These are phyloP conservation scores for Eucalyptus virginea DNA, from an alignment of 345 rosid genomes.

Conservation along the genomic window DNA sequence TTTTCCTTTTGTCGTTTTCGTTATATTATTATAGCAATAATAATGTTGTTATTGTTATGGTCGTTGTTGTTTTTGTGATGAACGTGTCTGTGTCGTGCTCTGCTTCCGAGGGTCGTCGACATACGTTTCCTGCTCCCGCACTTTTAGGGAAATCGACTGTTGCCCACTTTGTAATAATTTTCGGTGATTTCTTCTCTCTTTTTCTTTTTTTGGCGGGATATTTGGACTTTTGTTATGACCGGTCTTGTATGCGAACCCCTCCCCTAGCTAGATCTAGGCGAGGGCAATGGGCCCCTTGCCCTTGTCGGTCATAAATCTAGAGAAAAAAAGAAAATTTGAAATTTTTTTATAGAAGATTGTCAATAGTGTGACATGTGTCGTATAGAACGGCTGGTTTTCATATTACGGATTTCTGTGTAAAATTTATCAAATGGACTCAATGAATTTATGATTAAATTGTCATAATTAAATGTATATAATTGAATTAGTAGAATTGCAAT, in stretches of 20 bases:
- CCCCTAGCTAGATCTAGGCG: background rate
- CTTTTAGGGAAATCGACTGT: background rate
- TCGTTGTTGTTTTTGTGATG: background rate
- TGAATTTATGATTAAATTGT: no score
- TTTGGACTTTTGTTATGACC: background rate
- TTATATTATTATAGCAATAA: background rate
- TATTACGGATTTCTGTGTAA: fast-evolving
- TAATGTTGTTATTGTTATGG: background rate
- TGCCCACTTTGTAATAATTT: background rate
- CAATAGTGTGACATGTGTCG: fast-evolving
- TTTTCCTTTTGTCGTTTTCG: background rate
- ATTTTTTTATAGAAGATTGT: no score
- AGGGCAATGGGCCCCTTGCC: background rate
- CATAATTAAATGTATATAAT: background rate
- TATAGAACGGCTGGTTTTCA: fast-evolving
- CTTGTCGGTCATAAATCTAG: no score
- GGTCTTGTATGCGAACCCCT: no score
- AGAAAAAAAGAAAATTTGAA: no score
- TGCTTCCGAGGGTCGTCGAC: background rate
- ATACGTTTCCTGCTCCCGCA: background rate
- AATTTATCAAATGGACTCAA: no score
- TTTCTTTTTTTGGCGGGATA: background rate
- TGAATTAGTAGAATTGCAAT: fast-evolving
- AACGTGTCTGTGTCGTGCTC: background rate
- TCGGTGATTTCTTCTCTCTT: background rate